These are phyloP conservation scores for Penicillium aurantiogriseum DNA, from an alignment of 2,329 filamentous ascomycete species.

Conservation along the genomic window DNA sequence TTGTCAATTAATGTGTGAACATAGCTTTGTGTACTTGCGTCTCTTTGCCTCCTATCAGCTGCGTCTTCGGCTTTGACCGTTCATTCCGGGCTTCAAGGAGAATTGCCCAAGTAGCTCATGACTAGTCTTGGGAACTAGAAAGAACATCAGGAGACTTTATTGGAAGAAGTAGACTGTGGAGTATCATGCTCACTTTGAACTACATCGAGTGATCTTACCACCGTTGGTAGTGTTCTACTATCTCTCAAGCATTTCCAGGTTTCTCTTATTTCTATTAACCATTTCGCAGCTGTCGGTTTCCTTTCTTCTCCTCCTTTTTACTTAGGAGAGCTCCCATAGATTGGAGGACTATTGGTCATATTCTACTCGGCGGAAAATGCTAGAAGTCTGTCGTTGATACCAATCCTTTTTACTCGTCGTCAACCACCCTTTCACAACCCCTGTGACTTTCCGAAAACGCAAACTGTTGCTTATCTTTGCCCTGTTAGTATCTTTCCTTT, in stretches of 20 bases:
- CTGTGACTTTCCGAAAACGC: neutral
- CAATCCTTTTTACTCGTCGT: neutral
- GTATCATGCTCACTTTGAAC: constrained; percentile 6
- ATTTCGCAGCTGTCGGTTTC: neutral
- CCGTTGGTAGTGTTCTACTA: neutral
- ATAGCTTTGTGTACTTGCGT: constrained; percentile 11
- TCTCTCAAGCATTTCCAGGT: neutral
- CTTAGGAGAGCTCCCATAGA: neutral
- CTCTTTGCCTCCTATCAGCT: constrained; percentile 16
- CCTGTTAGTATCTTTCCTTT: neutral
- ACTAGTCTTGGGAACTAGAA: neutral
- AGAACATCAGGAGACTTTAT: constrained; percentile 8
- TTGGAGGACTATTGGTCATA: neutral
- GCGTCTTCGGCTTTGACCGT: constrained; percentile 9
- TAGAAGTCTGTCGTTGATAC: neutral
- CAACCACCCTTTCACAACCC: neutral
- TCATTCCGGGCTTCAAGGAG: constrained; percentile 14
- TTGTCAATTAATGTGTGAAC: constrained; percentile 4
- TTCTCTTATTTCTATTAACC: neutral
- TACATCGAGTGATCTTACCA: constrained; percentile 8
- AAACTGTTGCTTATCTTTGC: neutral
- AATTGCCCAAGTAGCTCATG: neutral
- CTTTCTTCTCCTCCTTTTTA: neutral
- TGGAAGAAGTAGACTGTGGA: neutral
- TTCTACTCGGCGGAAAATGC: neutral